phyloP scores from a whole-genome alignment of 495 filamentous ascomycete species.

The Xylaria acuta region DNA sequence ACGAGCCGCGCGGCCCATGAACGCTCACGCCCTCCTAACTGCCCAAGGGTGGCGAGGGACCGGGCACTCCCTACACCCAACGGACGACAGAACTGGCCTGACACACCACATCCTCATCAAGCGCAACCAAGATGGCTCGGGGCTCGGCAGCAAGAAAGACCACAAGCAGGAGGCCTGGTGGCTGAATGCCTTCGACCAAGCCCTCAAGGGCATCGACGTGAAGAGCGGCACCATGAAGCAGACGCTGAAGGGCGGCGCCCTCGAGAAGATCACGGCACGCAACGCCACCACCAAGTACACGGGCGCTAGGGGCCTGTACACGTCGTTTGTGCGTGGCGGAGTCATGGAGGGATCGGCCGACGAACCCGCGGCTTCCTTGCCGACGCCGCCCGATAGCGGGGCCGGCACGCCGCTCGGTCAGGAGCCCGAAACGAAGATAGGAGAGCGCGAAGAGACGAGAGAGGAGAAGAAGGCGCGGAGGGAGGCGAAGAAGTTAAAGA shows the following conservation, averaged over 20 bases:
- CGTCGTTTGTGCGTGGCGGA: constrained; percentile 79
- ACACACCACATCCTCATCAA: constrained; percentile 71
- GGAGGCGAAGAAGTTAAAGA: constrained; percentile 44
- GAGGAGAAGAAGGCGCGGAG: constrained; percentile 44
- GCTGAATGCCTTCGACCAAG: constrained; percentile 80
- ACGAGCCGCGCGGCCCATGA: constrained; percentile 51
- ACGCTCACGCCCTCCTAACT: constrained; percentile 72
- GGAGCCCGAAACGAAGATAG: constrained; percentile 41
- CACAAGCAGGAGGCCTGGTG: constrained; percentile 77
- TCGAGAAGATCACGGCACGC: constrained; percentile 56
- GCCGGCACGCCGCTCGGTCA: constrained; percentile 40
- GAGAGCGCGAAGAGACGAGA: constrained; percentile 45
- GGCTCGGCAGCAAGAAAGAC: constrained; percentile 71
- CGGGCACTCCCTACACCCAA: constrained; percentile 75
- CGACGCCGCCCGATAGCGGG: constrained; percentile 39
- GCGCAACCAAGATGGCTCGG: constrained; percentile 70
- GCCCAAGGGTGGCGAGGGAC: constrained; percentile 80
- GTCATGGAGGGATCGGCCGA: constrained; percentile 70
- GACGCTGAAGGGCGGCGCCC: constrained; percentile 56
- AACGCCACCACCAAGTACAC: constrained; percentile 51
- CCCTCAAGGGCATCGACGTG: constrained; percentile 72
- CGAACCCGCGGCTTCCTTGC: constrained; percentile 32
- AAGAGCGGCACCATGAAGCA: constrained; percentile 56
- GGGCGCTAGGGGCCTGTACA: constrained; percentile 70
- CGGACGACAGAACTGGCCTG: constrained; percentile 67